Conservation (phyloP, 2,329 filamentous ascomycete genomes). For the Colletotrichum kahawae region DNA sequence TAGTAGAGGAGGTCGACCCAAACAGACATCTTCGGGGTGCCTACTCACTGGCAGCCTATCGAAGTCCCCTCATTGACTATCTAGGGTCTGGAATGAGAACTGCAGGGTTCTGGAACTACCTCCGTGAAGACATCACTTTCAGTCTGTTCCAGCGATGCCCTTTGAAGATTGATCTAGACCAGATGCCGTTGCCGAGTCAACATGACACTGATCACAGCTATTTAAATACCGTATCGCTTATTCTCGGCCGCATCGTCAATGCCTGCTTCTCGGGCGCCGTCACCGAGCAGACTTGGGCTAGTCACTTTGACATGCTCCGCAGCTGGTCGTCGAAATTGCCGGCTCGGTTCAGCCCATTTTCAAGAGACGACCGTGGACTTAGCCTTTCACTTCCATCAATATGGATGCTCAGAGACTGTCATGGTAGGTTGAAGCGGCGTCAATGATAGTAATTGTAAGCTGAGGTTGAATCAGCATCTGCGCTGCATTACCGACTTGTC, state of each 20-base stretch:
- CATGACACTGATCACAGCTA: conserved; percentile 32
- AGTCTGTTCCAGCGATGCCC: conserved; percentile 48
- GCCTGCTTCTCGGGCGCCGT: conserved; percentile 29
- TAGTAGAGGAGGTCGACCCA: conserved; percentile 40
- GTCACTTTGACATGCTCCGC: conserved; percentile 25
- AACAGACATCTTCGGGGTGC: conserved; percentile 52
- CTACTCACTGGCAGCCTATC: conserved; percentile 45
- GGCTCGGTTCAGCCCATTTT: conserved; percentile 35
- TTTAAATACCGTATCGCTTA: conserved; percentile 45
- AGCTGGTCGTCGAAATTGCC: conserved; percentile 39
- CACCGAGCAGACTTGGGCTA: conserved; percentile 23
- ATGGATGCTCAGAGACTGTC: conserved; percentile 46
- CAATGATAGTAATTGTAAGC: not conserved
- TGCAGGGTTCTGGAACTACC: conserved; percentile 56
- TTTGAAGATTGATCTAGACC: conserved; percentile 43
- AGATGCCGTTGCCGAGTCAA: conserved; percentile 15
- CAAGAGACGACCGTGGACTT: conserved; percentile 10
- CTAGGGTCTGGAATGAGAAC: conserved; percentile 33
- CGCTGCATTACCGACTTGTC: conserved; percentile 47
- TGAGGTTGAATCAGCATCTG: conserved; percentile 36
- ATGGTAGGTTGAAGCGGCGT: conserved; percentile 36
- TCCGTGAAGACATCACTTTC: conserved; percentile 59
- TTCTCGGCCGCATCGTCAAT: conserved; percentile 50
- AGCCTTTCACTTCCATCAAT: conserved; percentile 37
- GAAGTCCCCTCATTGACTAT: conserved; percentile 25